Evolutionary conservation across 768 basidiomycete genomes (phyloP).

Genomic region (Macrocybe gigantea): DNA sequence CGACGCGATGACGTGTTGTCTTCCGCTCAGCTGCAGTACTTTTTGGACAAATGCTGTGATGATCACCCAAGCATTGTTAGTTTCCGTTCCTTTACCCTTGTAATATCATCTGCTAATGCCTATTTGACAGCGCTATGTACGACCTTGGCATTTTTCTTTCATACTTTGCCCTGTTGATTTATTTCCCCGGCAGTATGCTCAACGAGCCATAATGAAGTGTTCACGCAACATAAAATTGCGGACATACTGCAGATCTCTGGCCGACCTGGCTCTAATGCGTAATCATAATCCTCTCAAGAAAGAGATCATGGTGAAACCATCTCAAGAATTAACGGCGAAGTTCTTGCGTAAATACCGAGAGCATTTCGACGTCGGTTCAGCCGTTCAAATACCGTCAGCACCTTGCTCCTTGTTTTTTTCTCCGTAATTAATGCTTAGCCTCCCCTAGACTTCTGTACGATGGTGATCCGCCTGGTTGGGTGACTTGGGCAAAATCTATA

Average conservation of each 20-base stretch:
- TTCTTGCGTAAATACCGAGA: conserved; percentile 51
- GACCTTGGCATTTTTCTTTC: conserved; percentile 12
- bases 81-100: conserved; percentile 4
- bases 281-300: conserved; percentile 65
- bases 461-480: conserved; percentile 57
- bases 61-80: conserved; percentile 64
- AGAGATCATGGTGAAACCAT: conserved; percentile 41
- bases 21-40: conserved; percentile 44
- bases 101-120: conserved; percentile 2
- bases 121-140: conserved; percentile 49
- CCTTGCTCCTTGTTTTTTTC: background rate
- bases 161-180: conserved; percentile 3
- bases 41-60: conserved; percentile 55
- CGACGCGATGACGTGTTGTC: conserved; percentile 55
- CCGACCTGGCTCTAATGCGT: conserved; percentile 55
- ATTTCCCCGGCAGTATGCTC: conserved; percentile 45
- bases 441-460: conserved; percentile 41
- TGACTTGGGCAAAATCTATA: conserved; percentile 50
- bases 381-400: conserved; percentile 40
- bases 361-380: conserved; percentile 34
- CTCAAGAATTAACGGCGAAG: conserved; percentile 44
- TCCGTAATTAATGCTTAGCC: conserved; percentile 14
- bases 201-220: conserved; percentile 72
- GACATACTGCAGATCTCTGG: conserved; percentile 50
- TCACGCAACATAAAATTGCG: conserved; percentile 78